Conservation (phyloP, 768 basidiomycete genomes). For the Boletus sensibilis region DNA sequence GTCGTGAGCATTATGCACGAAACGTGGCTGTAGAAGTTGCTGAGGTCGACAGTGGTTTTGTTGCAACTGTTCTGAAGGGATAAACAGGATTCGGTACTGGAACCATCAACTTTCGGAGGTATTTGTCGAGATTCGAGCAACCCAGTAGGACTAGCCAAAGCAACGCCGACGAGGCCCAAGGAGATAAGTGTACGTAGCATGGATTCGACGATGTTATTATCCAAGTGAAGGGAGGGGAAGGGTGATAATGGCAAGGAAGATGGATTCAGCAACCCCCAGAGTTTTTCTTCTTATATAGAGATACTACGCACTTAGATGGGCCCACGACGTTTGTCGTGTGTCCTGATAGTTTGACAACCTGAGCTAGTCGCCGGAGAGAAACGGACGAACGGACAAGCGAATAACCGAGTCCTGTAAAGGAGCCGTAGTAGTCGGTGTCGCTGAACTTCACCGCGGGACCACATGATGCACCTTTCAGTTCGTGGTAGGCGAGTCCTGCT, state of each 20-base stretch:
- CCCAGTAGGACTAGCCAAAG: not conserved
- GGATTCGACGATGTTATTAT: not conserved
- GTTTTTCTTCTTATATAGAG: not conserved
- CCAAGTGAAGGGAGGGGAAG: not conserved
- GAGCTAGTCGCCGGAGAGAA: too few relatives aligned
- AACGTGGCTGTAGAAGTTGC: conserved; percentile 20
- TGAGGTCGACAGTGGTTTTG: conserved; percentile 12
- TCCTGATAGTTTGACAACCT: not conserved
- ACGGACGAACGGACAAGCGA: too few relatives aligned
- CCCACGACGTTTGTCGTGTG: too few relatives aligned
- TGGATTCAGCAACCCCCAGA: not conserved
- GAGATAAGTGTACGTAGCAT: conserved; percentile 1
- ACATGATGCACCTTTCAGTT: too few relatives aligned
- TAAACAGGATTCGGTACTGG: conserved; percentile 5
- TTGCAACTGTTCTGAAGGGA: conserved; percentile 23
- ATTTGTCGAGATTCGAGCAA: conserved; percentile 14
- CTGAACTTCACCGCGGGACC: too few relatives aligned
- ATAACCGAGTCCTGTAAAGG: too few relatives aligned
- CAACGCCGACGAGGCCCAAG: conserved; percentile 1
- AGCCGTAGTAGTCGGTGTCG: too few relatives aligned
- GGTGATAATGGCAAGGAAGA: too few relatives aligned
- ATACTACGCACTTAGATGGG: too few relatives aligned
- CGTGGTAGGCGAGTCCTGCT: too few relatives aligned
- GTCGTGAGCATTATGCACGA: conserved; percentile 23
- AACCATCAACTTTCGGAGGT: conserved; percentile 1